phyloP scores from a whole-genome alignment of 2,329 filamentous ascomycete genomes.

The Alternaria sp. region DNA sequence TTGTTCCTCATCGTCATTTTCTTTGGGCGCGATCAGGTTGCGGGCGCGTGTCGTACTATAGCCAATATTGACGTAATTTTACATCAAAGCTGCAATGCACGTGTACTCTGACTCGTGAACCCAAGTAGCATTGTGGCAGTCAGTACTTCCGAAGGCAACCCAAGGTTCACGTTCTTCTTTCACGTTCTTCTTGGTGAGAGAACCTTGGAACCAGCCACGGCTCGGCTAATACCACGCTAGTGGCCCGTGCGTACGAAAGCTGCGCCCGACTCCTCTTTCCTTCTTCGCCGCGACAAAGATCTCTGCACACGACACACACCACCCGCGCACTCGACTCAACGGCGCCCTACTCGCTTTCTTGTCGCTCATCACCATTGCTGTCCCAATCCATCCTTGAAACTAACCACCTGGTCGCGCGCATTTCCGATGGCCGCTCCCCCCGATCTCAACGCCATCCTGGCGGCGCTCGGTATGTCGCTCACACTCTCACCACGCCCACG shows the following conservation, averaged over 20 bases:
- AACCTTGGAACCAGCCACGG: neutral
- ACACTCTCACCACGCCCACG: neutral
- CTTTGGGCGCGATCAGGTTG: neutral
- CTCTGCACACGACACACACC: conserved; percentile 19
- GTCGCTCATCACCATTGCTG: neutral
- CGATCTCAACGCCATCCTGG: conserved; percentile 49
- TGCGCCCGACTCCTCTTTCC: conserved; percentile 22
- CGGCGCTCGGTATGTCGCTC: conserved; percentile 44
- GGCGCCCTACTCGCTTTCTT: neutral
- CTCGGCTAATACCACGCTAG: conserved; percentile 12
- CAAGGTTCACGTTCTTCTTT: too few species aligned
- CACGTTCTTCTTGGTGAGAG: neutral
- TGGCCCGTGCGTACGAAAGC: conserved; percentile 6
- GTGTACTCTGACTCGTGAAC: neutral
- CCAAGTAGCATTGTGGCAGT: too few species aligned
- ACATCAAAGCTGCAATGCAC: neutral
- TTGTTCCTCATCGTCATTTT: neutral
- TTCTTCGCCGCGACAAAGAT: conserved; percentile 17
- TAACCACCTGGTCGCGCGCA: conserved; percentile 7
- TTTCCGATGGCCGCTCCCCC: conserved; percentile 44
- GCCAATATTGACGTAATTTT: neutral
- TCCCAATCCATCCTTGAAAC: conserved; percentile 3
- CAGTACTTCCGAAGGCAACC: too few species aligned
- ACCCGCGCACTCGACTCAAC: conserved; percentile 14
- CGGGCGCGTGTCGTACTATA: neutral